Evolutionary conservation across 805 yeast species (phyloP).

Genomic region (Myxozyma geophila): DNA sequence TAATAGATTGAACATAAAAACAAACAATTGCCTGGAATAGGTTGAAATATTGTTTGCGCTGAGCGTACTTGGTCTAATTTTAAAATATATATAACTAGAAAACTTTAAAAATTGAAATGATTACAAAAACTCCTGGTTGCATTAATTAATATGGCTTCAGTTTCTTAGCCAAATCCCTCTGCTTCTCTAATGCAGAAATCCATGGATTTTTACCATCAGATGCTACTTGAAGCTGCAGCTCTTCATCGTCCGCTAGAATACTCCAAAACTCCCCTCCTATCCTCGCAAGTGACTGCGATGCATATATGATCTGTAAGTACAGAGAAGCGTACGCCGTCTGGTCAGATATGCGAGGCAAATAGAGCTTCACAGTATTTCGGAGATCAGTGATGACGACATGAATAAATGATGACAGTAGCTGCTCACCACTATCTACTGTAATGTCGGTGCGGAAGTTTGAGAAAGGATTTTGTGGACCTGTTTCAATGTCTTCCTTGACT

Average conservation of each 20-base stretch:
- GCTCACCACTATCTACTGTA: constrained; percentile 26
- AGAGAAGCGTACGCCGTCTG: constrained; percentile 57
- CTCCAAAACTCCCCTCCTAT: constrained; percentile 70
- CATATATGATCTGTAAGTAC: constrained; percentile 80
- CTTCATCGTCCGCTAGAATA: constrained; percentile 25
- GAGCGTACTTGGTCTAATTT: no score
- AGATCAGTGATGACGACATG: constrained; percentile 40
- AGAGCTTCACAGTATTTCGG: constrained; percentile 32
- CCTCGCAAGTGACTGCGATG: constrained; percentile 81
- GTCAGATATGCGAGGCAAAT: constrained; percentile 43
- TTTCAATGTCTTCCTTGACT: not conserved
- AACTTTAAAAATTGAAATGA: not conserved
- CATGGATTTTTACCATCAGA: constrained; percentile 33
- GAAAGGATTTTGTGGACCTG: not conserved
- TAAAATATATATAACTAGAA: no score
- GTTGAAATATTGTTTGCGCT: no score
- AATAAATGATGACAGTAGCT: constrained; percentile 42
- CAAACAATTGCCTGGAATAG: no score
- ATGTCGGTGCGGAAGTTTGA: not conserved
- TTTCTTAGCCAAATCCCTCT: constrained; percentile 34
- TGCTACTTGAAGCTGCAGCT: constrained; percentile 7
- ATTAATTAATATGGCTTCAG: constrained; percentile 24
- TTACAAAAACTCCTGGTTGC: not conserved
- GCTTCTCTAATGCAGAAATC: constrained; percentile 37
- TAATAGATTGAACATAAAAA: no score